Conservation (phyloP, 768 basidiomycete genomes). For the Lentinula edodes region DNA sequence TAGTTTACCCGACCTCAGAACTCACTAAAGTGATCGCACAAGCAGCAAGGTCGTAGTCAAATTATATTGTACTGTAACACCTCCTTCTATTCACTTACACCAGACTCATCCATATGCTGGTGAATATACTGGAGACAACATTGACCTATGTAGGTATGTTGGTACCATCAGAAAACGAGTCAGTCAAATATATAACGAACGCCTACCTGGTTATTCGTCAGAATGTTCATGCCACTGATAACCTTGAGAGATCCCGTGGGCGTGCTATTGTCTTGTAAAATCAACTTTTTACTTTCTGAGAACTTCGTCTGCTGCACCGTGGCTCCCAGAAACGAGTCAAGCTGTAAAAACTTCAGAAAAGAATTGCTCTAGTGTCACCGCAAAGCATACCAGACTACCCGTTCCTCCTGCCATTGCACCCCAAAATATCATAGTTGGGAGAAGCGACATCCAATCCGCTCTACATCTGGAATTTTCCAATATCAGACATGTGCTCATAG, state of each 20-base stretch:
- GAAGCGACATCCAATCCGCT: constrained; percentile 27
- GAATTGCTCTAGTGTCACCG: background rate
- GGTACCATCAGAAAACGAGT: constrained; percentile 2
- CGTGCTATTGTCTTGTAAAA: constrained; percentile 53
- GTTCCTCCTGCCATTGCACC: constrained; percentile 64
- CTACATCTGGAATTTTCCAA: constrained; percentile 59
- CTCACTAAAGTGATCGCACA: constrained; percentile 73
- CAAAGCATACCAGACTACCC: constrained; percentile 69
- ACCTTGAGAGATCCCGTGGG: constrained; percentile 30
- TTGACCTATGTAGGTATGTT: constrained; percentile 27
- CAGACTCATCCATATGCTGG: constrained; percentile 7
- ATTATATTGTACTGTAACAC: background rate
- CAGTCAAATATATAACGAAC: constrained; percentile 13
- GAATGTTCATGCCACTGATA: constrained; percentile 59
- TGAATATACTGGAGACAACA: constrained; percentile 32
- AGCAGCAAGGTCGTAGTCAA: constrained; percentile 49
- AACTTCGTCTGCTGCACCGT: constrained; percentile 80
- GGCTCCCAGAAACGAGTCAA: constrained; percentile 86
- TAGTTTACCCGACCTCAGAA: constrained; percentile 35
- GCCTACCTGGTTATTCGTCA: constrained; percentile 80
- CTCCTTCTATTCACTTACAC: background rate
- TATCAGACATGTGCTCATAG: constrained; percentile 49
- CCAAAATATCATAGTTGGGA: constrained; percentile 45
- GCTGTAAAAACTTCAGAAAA: constrained; percentile 29
- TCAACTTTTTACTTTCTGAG: constrained; percentile 49